Percentiles rank a stretch among this genome's conserved stretches.
Evolutionary conservation across 192 early-diverging fungal genomes (phyloP).

Genomic region (Gaertneriomyces sp.): DNA sequence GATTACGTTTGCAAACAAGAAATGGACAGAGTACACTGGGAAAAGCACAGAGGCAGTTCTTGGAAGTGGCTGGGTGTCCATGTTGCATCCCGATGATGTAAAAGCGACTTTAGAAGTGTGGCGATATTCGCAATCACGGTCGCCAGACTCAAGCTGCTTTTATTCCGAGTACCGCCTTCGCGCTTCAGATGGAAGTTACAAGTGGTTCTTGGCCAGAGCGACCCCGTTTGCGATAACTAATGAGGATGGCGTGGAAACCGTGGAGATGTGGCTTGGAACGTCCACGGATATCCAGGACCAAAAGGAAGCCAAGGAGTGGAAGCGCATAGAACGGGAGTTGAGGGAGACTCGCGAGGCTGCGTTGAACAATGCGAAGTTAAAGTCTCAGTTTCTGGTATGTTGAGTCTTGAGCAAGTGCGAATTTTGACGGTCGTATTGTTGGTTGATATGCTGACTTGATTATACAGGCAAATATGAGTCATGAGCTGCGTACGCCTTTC

Average conservation of each 20-base stretch:
- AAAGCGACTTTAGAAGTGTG: neutral
- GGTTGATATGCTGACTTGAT: no score
- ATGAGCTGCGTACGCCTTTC: slow-evolving; percentile 2
- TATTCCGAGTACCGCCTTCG: slow-evolving; percentile 1
- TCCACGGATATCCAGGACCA: slow-evolving; percentile 11
- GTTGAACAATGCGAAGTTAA: neutral
- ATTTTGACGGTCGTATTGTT: no score
- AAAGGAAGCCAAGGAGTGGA: neutral
- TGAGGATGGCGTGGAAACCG: neutral
- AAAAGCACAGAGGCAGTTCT: neutral
- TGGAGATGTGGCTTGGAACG: slow-evolving; percentile 1
- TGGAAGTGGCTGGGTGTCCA: neutral
- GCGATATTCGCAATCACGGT: neutral
- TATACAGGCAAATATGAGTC: neutral
- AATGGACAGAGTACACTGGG: slow-evolving; percentile 1
- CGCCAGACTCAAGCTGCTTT: neutral
- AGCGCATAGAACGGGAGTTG: neutral
- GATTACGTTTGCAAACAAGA: neutral
- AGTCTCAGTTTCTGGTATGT: neutral
- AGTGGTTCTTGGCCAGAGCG: neutral
- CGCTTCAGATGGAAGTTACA: neutral
- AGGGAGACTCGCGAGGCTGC: neutral
- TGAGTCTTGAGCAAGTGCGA: no score
- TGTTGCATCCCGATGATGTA: neutral
- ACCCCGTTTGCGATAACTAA: neutral